These are phyloP conservation scores for Hippophae gyantsensis DNA, from an alignment of 306 rosid genomes.

Conservation along the genomic window DNA sequence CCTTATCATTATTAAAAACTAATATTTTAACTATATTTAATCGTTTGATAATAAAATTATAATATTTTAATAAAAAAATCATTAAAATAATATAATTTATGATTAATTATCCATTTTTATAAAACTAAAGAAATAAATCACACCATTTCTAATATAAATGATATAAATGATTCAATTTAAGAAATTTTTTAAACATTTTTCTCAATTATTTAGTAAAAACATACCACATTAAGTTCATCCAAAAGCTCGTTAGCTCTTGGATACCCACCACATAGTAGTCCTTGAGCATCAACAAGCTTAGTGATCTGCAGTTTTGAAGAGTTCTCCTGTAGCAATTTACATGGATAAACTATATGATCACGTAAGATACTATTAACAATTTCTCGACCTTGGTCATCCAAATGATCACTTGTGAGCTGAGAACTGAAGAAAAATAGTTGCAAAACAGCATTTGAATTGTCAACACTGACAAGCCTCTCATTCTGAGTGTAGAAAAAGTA, in stretches of 20 bases:
- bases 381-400: slow-evolving; percentile 6
- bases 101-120: too few relatives aligned
- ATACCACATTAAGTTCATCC: slow-evolving; percentile 65
- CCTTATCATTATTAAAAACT: too few relatives aligned
- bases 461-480: slow-evolving; percentile 32
- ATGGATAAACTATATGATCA: slow-evolving; percentile 35
- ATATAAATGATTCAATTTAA: neutral
- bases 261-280: slow-evolving; percentile 29
- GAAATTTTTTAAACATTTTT: neutral
- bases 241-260: slow-evolving; percentile 25
- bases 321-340: slow-evolving; percentile 20
- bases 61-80: too few relatives aligned
- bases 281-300: slow-evolving; percentile 26
- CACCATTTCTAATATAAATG: too few relatives aligned
- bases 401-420: slow-evolving; percentile 16
- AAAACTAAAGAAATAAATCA: too few relatives aligned
- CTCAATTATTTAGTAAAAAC: neutral
- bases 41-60: too few relatives aligned
- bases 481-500: slow-evolving; percentile 43
- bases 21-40: too few relatives aligned
- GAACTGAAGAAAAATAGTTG: slow-evolving; percentile 52
- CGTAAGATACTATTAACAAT: slow-evolving; percentile 29
- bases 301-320: slow-evolving; percentile 24
- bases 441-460: slow-evolving; percentile 57
- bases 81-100: too few relatives aligned